Evolutionary conservation across 73 alveolate genomes (phyloP).

Genomic region (Blepharisma stoltei): DNA sequence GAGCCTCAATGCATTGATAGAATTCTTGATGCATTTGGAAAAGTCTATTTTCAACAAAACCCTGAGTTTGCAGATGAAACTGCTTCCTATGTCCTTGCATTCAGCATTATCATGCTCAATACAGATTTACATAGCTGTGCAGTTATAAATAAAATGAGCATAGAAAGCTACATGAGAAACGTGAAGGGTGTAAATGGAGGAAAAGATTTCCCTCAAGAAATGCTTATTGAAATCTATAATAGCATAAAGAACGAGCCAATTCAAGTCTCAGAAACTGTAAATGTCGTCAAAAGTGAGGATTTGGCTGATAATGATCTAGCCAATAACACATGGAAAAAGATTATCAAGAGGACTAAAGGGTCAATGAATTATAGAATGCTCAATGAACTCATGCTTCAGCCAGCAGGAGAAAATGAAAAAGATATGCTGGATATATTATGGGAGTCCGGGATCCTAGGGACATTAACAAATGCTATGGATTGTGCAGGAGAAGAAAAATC

Average conservation of each 20-base stretch:
- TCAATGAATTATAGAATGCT: background rate
- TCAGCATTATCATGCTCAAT: constrained; percentile 5
- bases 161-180: constrained; percentile 14
- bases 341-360: background rate
- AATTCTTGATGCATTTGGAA: background rate
- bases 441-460: constrained; percentile 25
- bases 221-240: background rate
- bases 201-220: constrained; percentile 17
- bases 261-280: background rate
- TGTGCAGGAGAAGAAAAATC: background rate
- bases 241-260: constrained; percentile 8
- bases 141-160: background rate
- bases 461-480: constrained; percentile 2
- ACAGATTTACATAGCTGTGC: background rate
- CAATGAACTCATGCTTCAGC: constrained; percentile 6
- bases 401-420: constrained; percentile 24
- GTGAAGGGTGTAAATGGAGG: constrained; percentile 21
- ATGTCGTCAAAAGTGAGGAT: background rate
- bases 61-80: background rate
- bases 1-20: constrained; percentile 19
- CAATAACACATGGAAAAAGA: background rate
- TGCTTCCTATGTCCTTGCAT: constrained; percentile 19
- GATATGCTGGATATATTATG: constrained; percentile 9
- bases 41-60: background rate
- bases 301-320: background rate